These are phyloP conservation scores for Bruguiera hainesii DNA, from an alignment of 441 rosid species.

Conservation along the genomic window DNA sequence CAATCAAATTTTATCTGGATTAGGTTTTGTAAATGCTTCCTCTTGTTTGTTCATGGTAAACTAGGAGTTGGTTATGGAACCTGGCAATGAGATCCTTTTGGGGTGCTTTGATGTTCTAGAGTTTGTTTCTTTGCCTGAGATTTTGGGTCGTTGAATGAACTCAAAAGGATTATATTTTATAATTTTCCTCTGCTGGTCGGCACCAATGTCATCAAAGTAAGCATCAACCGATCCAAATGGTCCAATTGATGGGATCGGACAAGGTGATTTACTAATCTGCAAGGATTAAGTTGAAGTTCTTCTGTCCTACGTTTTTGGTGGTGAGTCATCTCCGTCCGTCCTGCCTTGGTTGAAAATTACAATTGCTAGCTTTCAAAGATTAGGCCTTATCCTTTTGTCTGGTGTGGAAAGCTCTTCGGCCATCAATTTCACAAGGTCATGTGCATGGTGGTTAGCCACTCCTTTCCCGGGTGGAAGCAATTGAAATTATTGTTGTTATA, in stretches of 20 bases:
- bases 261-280: neutral
- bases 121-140: neutral
- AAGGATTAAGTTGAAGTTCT: neutral
- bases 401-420: neutral
- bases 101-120: neutral
- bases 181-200: neutral
- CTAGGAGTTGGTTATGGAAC: no score
- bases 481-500: neutral
- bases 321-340: neutral
- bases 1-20: slow-evolving; percentile 1
- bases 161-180: no score
- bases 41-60: neutral
- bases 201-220: neutral
- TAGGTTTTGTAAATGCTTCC: neutral
- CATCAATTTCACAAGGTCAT: neutral
- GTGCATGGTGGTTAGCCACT: neutral
- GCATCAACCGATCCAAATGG: neutral
- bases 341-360: neutral
- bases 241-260: neutral
- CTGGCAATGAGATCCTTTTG: neutral
- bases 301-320: neutral
- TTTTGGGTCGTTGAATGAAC: no score
- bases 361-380: neutral
- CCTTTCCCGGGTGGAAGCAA: neutral
- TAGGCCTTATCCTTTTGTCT: neutral